Conservation (phyloP, 176 grass and related monocot genomes). For the Carex scoparia region DNA sequence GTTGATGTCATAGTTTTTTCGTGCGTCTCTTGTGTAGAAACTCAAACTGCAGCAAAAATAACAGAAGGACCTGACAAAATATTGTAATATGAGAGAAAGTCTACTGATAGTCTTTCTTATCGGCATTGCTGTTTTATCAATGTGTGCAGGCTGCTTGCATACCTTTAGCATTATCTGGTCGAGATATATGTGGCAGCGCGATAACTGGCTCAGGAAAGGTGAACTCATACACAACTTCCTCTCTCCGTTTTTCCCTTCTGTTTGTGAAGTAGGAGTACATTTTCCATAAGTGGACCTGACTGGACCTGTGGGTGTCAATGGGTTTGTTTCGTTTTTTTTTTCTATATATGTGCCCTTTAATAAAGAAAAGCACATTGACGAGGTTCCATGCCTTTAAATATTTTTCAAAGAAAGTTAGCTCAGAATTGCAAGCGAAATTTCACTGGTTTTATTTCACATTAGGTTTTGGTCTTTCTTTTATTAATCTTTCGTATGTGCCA, state of each 20-base stretch:
- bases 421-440: background rate
- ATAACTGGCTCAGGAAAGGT: conserved; percentile 97
- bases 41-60: background rate
- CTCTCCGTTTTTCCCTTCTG: background rate
- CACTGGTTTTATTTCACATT: background rate
- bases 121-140: conserved; percentile 15
- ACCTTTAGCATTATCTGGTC: conserved; percentile 87
- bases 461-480: background rate
- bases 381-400: background rate
- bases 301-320: background rate
- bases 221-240: conserved; percentile 20
- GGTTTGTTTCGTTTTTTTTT: background rate
- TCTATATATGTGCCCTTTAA: background rate
- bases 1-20: background rate
- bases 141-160: conserved; percentile 79
- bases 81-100: background rate
- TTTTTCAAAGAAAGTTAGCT: background rate
- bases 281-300: background rate
- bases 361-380: background rate
- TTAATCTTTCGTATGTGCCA: background rate
- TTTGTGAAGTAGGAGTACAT: background rate
- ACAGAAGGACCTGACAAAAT: background rate
- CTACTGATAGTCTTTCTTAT: background rate
- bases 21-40: background rate
- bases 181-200: conserved; percentile 97